Evolutionary conservation across 306 rosid species (phyloP), one percentile per base, ranked within the genome.

Genomic region (Crotalaria pallida): DNA sequence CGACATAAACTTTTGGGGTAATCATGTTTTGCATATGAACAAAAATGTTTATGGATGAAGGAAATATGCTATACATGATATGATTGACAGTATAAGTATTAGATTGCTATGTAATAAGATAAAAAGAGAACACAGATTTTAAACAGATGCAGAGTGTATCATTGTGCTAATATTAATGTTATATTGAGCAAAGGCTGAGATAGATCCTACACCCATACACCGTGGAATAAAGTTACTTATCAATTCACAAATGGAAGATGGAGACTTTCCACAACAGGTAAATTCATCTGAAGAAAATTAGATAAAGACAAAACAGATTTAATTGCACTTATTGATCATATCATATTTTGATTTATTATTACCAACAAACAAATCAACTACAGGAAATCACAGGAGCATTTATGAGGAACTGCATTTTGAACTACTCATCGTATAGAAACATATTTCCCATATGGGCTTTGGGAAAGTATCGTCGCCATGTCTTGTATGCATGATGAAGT

Each of bases 261-360:
- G 93, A 52, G 90, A 88, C 70, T 88, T 88, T 80, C 93, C 90
- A n/a, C 90, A 88, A 13, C 85, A 85, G 89, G 92, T 85, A 63
- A 50, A n/a, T 9, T 67, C 9, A 18, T 24, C 43, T 12, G 2
- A 26, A 33, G 50, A n/a, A 7, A 18, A 15, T 2, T 11, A 24
- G 8, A 31, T 15, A 7, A 7, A 36, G n/a, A 52, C 1, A 5
- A 26, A 23, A 23, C 7, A 34, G 27, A 47, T 36, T 4, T 66
- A 43, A 13, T 55, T 10, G 27, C 34, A 52, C 2, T 24, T 53
- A 6, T 0, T 9, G 33, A 3, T 38, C 10, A 52, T 45, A 9
- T 27, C 7, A n/a, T 48, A 31, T 57, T 23, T 16, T 15, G 23
- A 36, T 56, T 59, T 13, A 21, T 4, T 47, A 16, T 18, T 15